phyloP scores from a whole-genome alignment of 495 filamentous ascomycete genomes.

The Neurospora tetrasperma region DNA sequence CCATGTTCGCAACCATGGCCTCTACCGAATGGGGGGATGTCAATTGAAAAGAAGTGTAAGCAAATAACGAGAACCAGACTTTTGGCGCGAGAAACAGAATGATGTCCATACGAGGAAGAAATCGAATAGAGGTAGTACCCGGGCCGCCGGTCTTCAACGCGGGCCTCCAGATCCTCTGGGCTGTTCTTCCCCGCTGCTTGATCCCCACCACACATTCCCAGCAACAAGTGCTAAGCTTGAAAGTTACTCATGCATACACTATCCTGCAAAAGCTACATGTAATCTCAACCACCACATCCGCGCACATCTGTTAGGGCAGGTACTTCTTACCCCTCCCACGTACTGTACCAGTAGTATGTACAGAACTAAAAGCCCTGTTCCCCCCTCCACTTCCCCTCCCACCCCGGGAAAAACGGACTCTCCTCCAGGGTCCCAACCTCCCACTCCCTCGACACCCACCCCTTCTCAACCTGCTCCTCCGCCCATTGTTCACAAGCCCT shows the following conservation, averaged over 20 bases:
- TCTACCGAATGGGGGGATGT: too few relatives aligned
- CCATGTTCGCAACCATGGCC: too few relatives aligned
- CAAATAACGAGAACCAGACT: too few relatives aligned
- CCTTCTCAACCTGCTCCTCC: conserved; percentile 57
- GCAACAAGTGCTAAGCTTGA: not conserved
- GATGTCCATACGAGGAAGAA: too few relatives aligned
- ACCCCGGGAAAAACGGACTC: conserved; percentile 70
- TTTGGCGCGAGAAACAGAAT: too few relatives aligned
- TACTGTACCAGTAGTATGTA: too few relatives aligned
- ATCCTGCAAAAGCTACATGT: not conserved
- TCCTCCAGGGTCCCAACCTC: conserved; percentile 68
- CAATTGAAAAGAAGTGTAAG: too few relatives aligned
- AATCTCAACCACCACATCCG: not conserved
- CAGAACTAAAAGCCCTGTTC: conserved; percentile 52
- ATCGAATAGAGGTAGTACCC: too few relatives aligned
- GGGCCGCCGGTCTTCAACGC: too few relatives aligned
- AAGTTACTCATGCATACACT: not conserved
- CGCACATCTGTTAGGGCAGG: not conserved
- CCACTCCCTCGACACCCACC: conserved; percentile 55
- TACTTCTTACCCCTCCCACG: not conserved
- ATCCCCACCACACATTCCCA: not conserved
- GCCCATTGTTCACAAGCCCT: conserved; percentile 59
- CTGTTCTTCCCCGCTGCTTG: too few relatives aligned
- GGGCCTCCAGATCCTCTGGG: too few relatives aligned
- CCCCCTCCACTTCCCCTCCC: conserved; percentile 74